Evolutionary conservation across 306 rosid species (phyloP).

Genomic region (Sicyos baderoa): DNA sequence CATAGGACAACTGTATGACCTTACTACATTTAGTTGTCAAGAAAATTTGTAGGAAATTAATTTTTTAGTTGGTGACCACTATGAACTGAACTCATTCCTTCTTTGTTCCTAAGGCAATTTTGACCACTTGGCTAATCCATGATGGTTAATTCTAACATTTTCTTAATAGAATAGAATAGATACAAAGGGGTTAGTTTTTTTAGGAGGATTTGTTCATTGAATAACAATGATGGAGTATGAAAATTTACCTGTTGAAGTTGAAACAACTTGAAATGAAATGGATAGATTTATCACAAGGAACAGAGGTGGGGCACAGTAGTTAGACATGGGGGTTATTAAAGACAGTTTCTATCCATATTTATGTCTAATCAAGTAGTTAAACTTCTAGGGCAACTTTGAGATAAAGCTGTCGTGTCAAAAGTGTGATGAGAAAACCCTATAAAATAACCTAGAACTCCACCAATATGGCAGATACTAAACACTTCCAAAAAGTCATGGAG

Average conservation of each 20-base stretch:
- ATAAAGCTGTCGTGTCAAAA: conserved; percentile 15
- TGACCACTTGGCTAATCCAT: too few relatives aligned
- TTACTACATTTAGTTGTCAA: too few relatives aligned
- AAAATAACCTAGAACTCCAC: conserved; percentile 4
- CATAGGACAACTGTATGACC: not conserved
- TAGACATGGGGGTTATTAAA: not conserved
- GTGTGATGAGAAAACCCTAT: conserved; percentile 9
- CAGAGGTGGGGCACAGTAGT: not conserved
- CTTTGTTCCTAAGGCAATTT: too few relatives aligned
- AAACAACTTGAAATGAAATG: not conserved
- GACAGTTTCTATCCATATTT: not conserved
- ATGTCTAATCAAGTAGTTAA: not conserved
- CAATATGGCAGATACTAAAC: conserved; percentile 6
- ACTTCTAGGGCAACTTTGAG: not conserved
- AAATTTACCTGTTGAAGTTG: not conserved
- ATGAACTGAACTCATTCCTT: too few relatives aligned
- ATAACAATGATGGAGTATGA: not conserved
- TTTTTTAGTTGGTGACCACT: too few relatives aligned
- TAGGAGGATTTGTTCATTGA: not conserved
- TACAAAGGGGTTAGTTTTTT: not conserved
- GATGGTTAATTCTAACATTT: not conserved
- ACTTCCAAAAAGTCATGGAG: conserved; percentile 14
- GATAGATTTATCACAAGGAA: not conserved
- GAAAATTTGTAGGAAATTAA: too few relatives aligned
- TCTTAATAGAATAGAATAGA: not conserved